A percentile compares a stretch with the other conserved stretches of the same genome.
Evolutionary conservation across 129 eudicot genomes (phyloP).

Genomic region (Apium graveolens): DNA sequence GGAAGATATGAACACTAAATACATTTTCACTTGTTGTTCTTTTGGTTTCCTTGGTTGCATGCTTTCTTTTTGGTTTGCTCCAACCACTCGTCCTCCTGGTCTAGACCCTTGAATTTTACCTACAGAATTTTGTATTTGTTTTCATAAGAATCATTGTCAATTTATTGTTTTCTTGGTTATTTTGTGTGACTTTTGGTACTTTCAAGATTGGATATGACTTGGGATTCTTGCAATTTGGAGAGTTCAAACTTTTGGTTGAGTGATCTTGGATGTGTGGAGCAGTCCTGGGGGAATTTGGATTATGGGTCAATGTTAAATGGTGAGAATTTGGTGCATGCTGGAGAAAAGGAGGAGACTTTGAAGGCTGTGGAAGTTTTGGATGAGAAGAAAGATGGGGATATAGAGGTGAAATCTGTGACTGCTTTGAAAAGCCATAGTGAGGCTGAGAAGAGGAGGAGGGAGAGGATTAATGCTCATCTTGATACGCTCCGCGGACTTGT

Average conservation of each 20-base stretch:
- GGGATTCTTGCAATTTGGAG: constrained; percentile 24
- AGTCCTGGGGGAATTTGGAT: constrained; percentile 26
- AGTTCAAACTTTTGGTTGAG: constrained; percentile 22
- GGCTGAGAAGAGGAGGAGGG: constrained; percentile 93
- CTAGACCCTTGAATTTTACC: constrained; percentile 37
- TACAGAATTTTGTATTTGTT: neutral
- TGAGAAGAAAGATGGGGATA: constrained; percentile 31
- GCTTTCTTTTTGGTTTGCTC: constrained; percentile 81
- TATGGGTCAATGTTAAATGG: constrained; percentile 24
- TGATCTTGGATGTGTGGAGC: constrained; percentile 19
- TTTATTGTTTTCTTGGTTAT: neutral
- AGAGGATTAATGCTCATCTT: constrained; percentile 85
- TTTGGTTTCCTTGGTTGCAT: constrained; percentile 35
- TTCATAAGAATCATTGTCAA: neutral
- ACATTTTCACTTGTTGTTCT: constrained; percentile 16
- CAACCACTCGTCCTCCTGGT: constrained; percentile 87
- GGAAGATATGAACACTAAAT: constrained; percentile 35
- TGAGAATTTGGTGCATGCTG: constrained; percentile 46
- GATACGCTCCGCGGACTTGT: constrained; percentile 68
- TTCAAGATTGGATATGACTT: constrained; percentile 21
- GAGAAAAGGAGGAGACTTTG: constrained; percentile 47
- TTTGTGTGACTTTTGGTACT: neutral
- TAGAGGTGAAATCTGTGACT: constrained; percentile 56
- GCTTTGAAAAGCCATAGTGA: constrained; percentile 94
- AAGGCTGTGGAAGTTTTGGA: constrained; percentile 25